phyloP scores from a whole-genome alignment of 352 stramenopile genomes.

The Stramenopiles sp. region DNA sequence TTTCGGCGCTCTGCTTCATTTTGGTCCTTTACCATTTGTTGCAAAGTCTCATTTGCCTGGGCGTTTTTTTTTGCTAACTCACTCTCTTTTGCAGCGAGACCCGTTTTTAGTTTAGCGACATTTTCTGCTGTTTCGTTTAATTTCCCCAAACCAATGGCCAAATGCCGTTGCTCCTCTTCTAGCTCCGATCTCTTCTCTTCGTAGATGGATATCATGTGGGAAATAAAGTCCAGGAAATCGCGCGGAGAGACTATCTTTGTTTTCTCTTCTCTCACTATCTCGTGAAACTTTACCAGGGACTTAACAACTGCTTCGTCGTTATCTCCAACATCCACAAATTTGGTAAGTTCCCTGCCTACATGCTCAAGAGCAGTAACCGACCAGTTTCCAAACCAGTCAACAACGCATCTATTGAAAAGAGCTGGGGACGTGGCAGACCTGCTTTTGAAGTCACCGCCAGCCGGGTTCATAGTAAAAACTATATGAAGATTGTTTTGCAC shows the following conservation, averaged over 20 bases:
- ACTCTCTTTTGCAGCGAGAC: conserved; percentile 55
- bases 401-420: conserved; percentile 98
- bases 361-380: conserved; percentile 88
- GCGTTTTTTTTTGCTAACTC: conserved; percentile 86
- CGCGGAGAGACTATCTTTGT: conserved; percentile 59
- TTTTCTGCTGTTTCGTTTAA: conserved; percentile 90
- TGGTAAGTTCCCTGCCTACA: conserved; percentile 90
- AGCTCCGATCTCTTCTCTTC: conserved; percentile 66
- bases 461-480: conserved; percentile 99
- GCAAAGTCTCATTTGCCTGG: conserved; percentile 90
- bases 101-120: conserved; percentile 59
- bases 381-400: conserved; percentile 92
- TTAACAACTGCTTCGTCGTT: conserved; percentile 26
- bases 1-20: conserved; percentile 91
- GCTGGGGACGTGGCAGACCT: conserved; percentile 95
- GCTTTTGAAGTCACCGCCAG: conserved; percentile 80
- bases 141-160: conserved; percentile 95
- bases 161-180: conserved; percentile 88
- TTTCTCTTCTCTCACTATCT: neutral
- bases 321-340: conserved; percentile 75
- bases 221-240: conserved; percentile 74
- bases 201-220: conserved; percentile 63
- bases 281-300: neutral
- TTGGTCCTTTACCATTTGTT: conserved; percentile 95
- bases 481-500: conserved; percentile 98